Conservation (phyloP, 2,329 filamentous ascomycete genomes). For the Verticillium zaregamsianum region DNA sequence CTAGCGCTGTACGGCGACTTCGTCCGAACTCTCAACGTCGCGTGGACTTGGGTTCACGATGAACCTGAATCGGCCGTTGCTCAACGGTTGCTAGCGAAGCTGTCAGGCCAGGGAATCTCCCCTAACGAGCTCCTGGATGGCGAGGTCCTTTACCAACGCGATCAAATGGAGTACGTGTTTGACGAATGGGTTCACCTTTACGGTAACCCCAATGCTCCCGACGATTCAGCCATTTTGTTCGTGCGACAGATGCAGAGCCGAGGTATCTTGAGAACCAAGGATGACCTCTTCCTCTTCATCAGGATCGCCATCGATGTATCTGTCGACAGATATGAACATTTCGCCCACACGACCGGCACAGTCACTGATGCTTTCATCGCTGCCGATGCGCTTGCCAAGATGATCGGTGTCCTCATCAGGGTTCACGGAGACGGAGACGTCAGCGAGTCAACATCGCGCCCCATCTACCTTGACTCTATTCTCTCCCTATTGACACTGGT, state of each 20-base stretch:
- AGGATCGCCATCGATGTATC: slow-evolving; percentile 77
- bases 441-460: slow-evolving; percentile 57
- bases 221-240: slow-evolving; percentile 70
- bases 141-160: slow-evolving; percentile 59
- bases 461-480: slow-evolving; percentile 71
- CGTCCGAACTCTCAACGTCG: slow-evolving; percentile 72
- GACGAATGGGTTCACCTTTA: slow-evolving; percentile 88
- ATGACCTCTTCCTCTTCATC: slow-evolving; percentile 77
- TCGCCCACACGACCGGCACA: slow-evolving; percentile 57
- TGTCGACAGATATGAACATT: slow-evolving; percentile 72
- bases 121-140: slow-evolving; percentile 43
- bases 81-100: slow-evolving; percentile 67
- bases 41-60: slow-evolving; percentile 76
- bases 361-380: slow-evolving; percentile 53
- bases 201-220: slow-evolving; percentile 71
- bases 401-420: slow-evolving; percentile 72
- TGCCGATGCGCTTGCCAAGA: slow-evolving; percentile 77
- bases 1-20: slow-evolving; percentile 82
- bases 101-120: slow-evolving; percentile 29
- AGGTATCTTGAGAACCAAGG: slow-evolving; percentile 66
- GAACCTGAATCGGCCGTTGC: slow-evolving; percentile 62
- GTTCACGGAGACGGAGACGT: slow-evolving; percentile 61
- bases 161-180: slow-evolving; percentile 92
- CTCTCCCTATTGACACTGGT: slow-evolving; percentile 75
- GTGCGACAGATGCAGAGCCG: slow-evolving; percentile 77